These are phyloP conservation scores for Phytophthora brassicae DNA, from an alignment of 352 stramenopile species.

Conservation along the genomic window DNA sequence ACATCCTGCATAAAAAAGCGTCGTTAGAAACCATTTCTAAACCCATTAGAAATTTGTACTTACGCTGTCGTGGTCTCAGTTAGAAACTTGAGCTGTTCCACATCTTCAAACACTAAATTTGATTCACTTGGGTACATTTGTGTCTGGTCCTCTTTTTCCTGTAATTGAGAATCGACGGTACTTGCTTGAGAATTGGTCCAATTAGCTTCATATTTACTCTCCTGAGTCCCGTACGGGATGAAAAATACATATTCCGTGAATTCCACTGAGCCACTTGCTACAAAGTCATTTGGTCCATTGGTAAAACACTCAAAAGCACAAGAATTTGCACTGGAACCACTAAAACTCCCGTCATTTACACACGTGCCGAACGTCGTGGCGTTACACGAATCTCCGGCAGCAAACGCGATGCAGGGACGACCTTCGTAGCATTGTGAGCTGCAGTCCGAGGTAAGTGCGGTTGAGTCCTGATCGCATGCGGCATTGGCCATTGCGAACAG, in stretches of 20 bases:
- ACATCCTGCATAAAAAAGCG: slow-evolving; percentile 31
- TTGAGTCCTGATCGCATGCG: slow-evolving; percentile 42
- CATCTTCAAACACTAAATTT: slow-evolving; percentile 33
- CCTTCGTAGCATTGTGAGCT: slow-evolving; percentile 51
- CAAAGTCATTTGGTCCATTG: slow-evolving; percentile 47
- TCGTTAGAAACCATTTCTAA: background rate
- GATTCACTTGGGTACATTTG: slow-evolving; percentile 34
- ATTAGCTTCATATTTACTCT: slow-evolving; percentile 49
- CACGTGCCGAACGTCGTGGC: slow-evolving; percentile 24
- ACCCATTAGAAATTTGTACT: background rate
- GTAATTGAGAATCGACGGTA: slow-evolving; percentile 21
- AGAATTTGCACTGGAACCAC: slow-evolving; percentile 21
- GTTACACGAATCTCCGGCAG: slow-evolving; percentile 22
- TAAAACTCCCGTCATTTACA: slow-evolving; percentile 20
- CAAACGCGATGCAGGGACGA: slow-evolving; percentile 57
- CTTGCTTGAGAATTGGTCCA: slow-evolving; percentile 41
- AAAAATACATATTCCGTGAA: slow-evolving; percentile 57
- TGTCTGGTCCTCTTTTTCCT: slow-evolving; percentile 26
- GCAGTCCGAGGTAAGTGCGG: slow-evolving; percentile 55
- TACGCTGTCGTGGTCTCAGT: slow-evolving; percentile 34
- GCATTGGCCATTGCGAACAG: slow-evolving; percentile 5
- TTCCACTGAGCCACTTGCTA: slow-evolving; percentile 44
- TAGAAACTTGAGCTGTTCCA: slow-evolving; percentile 41
- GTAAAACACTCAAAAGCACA: slow-evolving; percentile 62
- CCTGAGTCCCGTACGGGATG: slow-evolving; percentile 46